A percentile compares a stretch with the other conserved stretches of the same genome.
Evolutionary conservation across 2,329 filamentous ascomycete genomes (phyloP).

Genomic region (Fusarium nanum): DNA sequence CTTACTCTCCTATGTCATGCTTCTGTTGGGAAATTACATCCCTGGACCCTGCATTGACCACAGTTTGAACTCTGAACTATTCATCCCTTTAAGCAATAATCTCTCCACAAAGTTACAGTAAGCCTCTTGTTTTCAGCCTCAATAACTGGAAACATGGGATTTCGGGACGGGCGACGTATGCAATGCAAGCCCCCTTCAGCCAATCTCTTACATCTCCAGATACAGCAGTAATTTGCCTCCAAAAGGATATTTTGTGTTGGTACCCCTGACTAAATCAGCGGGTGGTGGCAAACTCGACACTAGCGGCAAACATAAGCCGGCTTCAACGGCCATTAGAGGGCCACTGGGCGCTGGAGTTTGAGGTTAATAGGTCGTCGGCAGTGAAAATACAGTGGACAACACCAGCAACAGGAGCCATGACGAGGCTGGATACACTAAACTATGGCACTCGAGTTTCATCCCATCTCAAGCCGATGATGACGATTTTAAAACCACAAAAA

Average conservation of each 20-base stretch:
- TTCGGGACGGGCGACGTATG: background rate
- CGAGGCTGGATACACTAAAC: constrained; percentile 19
- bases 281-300: constrained; percentile 44
- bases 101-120: constrained; percentile 21
- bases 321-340: constrained; percentile 41
- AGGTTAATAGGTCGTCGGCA: constrained; percentile 1
- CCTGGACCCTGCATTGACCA: constrained; percentile 40
- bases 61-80: constrained; percentile 32
- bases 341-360: constrained; percentile 11
- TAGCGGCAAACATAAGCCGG: constrained; percentile 38
- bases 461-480: constrained; percentile 7
- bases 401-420: constrained; percentile 3
- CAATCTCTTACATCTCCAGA: background rate
- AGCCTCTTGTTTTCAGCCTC: constrained; percentile 30
- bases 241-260: background rate
- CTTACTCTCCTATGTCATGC: constrained; percentile 42
- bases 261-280: constrained; percentile 46
- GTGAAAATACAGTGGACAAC: background rate
- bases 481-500: constrained; percentile 3
- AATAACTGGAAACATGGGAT: constrained; percentile 17
- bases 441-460: constrained; percentile 14
- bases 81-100: constrained; percentile 25
- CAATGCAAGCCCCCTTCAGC: constrained; percentile 25
- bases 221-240: background rate
- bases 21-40: constrained; percentile 48